These are phyloP conservation scores for Daldinia loculata DNA, from an alignment of 495 filamentous ascomycete genomes.

Conservation along the genomic window DNA sequence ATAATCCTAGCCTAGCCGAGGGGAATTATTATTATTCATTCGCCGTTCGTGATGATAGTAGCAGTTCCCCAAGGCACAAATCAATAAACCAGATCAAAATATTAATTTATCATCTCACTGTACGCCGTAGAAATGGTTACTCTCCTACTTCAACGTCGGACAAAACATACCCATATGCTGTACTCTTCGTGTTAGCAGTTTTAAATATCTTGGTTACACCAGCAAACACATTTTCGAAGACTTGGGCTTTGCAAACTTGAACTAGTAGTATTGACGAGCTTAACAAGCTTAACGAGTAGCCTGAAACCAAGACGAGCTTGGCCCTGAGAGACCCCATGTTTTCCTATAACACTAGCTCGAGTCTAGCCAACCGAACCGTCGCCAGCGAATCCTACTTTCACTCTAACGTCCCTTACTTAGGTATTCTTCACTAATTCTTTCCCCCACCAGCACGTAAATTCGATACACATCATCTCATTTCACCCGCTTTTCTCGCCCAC, in stretches of 20 bases:
- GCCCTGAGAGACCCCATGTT: slow-evolving; percentile 20
- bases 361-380: slow-evolving; percentile 22
- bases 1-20: neutral
- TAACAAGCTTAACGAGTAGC: too few relatives aligned
- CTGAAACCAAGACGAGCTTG: neutral
- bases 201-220: slow-evolving; percentile 10
- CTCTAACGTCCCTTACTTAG: slow-evolving; percentile 9
- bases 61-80: neutral
- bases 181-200: neutral
- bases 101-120: neutral
- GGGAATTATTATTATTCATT: neutral
- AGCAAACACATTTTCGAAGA: slow-evolving; percentile 5
- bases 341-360: slow-evolving; percentile 23
- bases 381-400: slow-evolving; percentile 22
- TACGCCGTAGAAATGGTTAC: neutral
- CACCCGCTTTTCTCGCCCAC: too few relatives aligned
- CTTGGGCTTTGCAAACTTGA: slow-evolving; percentile 10
- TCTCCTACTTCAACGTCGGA: slow-evolving; percentile 9
- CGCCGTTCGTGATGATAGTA: too few relatives aligned
- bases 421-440: slow-evolving; percentile 19
- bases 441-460: slow-evolving; percentile 15
- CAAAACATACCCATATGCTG: slow-evolving; percentile 5
- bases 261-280: neutral
- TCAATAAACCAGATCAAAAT: neutral
- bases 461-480: slow-evolving; percentile 7